Base-by-base conservation (phyloP, 345 rosid genomes). In the thale cress (Arabidopsis thaliana) region DNA sequence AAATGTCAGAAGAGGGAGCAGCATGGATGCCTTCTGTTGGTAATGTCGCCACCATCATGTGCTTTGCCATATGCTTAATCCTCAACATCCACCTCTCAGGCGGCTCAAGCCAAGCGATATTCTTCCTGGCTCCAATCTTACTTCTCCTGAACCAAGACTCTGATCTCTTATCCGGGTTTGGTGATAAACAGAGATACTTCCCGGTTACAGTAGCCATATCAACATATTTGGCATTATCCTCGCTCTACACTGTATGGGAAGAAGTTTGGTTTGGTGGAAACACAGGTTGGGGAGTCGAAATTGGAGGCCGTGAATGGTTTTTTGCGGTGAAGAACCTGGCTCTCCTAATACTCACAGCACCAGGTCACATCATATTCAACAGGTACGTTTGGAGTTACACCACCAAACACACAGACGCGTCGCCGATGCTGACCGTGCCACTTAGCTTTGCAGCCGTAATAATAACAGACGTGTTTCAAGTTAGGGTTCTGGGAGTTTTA, bases 1-100 rank as follows among this genome's bases (percentile, higher is more conserved):
- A 86, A 80, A 92, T 96, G 86, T 91, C 96, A 41, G 91, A 94
- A 50, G 96, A 96, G 72, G 99, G 97, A 65, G 81, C 75, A 13
- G 96, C 97, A 23, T 96, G 99, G 99, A 96, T 96, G 99, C 99
- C 99, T 0, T 89, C 95, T 0, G 93, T 91, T 22, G 99, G 99
- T 36, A 96, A 96, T 25, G 94, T 93, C 20, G 97, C 99, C 36
- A 89, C 99, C 4, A 74, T 88, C 30, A 88, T 91, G 96, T 96
- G 99, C 83, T 96, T 96, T 69, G 94, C 97, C 25, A 93, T 89
- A 77, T 96, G 99, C 88, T 78, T 96, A 65, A 91, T 93, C 77
- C 82, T 93, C 84, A 96, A 93, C 65, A 77, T 89, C 74, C 86
- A 86, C 72, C 78, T 93, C 65, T 86, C 97, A 0, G 99, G 97